These are phyloP conservation scores for Wickerhamomyces sp. DNA, from an alignment of 1,139 yeast genomes.

Conservation along the genomic window DNA sequence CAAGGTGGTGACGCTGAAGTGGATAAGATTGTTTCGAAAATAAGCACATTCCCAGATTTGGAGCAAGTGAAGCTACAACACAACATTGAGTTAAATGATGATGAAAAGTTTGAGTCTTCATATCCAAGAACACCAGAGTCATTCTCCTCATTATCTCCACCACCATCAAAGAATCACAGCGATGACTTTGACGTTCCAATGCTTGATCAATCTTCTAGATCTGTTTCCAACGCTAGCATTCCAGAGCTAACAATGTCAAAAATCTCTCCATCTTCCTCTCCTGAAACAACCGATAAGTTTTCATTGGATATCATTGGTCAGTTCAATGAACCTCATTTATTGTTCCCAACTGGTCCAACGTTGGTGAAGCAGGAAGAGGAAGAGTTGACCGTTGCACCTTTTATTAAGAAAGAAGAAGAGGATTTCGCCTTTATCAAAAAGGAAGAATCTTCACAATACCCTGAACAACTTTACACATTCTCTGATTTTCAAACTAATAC, in stretches of 20 bases:
- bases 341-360: neutral
- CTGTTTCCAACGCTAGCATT: slow-evolving; percentile 5
- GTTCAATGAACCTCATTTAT: slow-evolving; percentile 1
- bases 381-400: slow-evolving; percentile 1
- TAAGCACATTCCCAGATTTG: slow-evolving; percentile 18
- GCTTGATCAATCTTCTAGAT: slow-evolving; percentile 10
- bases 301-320: slow-evolving; percentile 19
- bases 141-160: slow-evolving; percentile 15
- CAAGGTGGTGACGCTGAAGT: slow-evolving; percentile 16
- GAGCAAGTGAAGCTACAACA: slow-evolving; percentile 16
- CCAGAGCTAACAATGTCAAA: slow-evolving; percentile 5
- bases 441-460: slow-evolving; percentile 3
- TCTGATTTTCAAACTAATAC: slow-evolving; percentile 16
- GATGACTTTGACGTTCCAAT: slow-evolving; percentile 14
- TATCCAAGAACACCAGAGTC: slow-evolving; percentile 25
- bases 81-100: slow-evolving; percentile 14
- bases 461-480: slow-evolving; percentile 4
- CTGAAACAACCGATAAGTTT: slow-evolving; percentile 16
- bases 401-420: slow-evolving; percentile 14
- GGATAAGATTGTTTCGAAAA: slow-evolving; percentile 12
- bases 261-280: slow-evolving; percentile 9
- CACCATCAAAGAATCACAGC: slow-evolving; percentile 6
- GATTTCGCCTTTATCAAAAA: slow-evolving; percentile 3
- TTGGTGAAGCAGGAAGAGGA: slow-evolving; percentile 5
- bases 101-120: slow-evolving; percentile 3